phyloP scores from a whole-genome alignment of 2,329 filamentous ascomycete genomes.

The Penicillium sp. region DNA sequence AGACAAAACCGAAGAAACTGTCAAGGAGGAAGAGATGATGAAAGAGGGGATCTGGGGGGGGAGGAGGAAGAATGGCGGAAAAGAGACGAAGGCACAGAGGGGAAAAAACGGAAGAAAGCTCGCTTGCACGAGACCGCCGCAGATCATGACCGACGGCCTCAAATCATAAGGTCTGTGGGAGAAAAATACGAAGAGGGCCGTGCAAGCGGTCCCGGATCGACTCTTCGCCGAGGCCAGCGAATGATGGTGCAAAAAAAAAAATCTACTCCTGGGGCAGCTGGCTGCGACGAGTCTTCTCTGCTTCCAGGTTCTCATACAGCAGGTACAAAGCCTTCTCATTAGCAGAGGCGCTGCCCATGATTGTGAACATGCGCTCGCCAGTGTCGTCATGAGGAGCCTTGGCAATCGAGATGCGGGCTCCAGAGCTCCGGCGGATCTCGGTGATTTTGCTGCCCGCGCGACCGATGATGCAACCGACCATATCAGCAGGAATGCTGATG shows the following conservation, averaged over 20 bases:
- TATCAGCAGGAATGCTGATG: conserved; percentile 98
- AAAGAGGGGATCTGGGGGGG: background rate
- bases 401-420: conserved; percentile 93
- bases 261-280: conserved; percentile 59
- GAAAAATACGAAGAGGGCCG: conserved; percentile 15
- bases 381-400: conserved; percentile 96
- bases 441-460: conserved; percentile 94
- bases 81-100: conserved; percentile 6
- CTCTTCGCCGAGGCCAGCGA: conserved; percentile 8
- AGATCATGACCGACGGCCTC: conserved; percentile 26
- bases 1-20: conserved; percentile 1
- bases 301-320: conserved; percentile 96
- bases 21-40: too few species aligned
- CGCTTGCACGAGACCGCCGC: conserved; percentile 25
- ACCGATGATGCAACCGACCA: conserved; percentile 99
- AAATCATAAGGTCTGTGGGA: conserved; percentile 22
- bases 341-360: conserved; percentile 87
- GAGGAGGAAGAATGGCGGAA: background rate
- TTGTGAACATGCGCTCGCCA: conserved; percentile 99
- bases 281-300: conserved; percentile 97
- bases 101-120: conserved; percentile 17
- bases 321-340: conserved; percentile 96
- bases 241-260: background rate
- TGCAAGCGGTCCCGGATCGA: conserved; percentile 15
- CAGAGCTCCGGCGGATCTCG: conserved; percentile 95